Evolutionary conservation across 768 basidiomycete genomes (phyloP).

Genomic region (Boletus eberwhitei): DNA sequence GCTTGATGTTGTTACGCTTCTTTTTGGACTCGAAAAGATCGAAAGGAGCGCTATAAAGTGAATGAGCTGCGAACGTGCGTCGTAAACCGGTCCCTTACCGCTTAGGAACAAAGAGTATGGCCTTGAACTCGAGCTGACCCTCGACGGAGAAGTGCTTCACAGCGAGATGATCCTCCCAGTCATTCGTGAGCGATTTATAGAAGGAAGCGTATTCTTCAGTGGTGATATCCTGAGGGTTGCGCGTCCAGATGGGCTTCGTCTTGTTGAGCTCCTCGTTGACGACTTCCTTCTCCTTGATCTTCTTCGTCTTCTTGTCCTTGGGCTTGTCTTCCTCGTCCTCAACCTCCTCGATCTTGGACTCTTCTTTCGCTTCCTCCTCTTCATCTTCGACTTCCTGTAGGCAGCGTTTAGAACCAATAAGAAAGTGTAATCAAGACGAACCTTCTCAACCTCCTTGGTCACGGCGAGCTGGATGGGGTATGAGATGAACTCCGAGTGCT

Average conservation of each 20-base stretch:
- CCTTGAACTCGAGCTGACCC: slow-evolving; percentile 99
- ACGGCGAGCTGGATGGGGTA: slow-evolving; percentile 99
- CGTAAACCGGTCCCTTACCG: slow-evolving; percentile 49
- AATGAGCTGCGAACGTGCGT: not conserved
- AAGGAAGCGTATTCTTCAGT: slow-evolving; percentile 91
- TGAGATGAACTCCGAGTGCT: slow-evolving; percentile 99
- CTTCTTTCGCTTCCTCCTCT: slow-evolving; percentile 69
- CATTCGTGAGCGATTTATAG: slow-evolving; percentile 99
- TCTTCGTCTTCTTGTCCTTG: slow-evolving; percentile 93
- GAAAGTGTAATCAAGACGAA: slow-evolving; percentile 33
- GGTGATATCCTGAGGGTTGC: slow-evolving; percentile 93
- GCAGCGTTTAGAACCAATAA: not conserved
- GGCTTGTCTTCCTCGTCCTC: slow-evolving; percentile 81
- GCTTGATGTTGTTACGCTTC: slow-evolving; percentile 99
- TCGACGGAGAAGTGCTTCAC: slow-evolving; percentile 99
- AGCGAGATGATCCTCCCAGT: slow-evolving; percentile 99
- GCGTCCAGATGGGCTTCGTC: slow-evolving; percentile 99
- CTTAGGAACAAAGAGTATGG: slow-evolving; percentile 96
- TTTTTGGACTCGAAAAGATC: slow-evolving; percentile 99
- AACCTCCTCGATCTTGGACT: slow-evolving; percentile 78
- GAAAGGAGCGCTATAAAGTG: slow-evolving; percentile 76
- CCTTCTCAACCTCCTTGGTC: slow-evolving; percentile 99
- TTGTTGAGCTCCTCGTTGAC: slow-evolving; percentile 99
- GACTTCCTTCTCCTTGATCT: slow-evolving; percentile 82
- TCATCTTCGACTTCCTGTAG: slow-evolving; percentile 82